Conservation (phyloP, 164 flowering plant genomes). For the Chimonanthus praecox region DNA sequence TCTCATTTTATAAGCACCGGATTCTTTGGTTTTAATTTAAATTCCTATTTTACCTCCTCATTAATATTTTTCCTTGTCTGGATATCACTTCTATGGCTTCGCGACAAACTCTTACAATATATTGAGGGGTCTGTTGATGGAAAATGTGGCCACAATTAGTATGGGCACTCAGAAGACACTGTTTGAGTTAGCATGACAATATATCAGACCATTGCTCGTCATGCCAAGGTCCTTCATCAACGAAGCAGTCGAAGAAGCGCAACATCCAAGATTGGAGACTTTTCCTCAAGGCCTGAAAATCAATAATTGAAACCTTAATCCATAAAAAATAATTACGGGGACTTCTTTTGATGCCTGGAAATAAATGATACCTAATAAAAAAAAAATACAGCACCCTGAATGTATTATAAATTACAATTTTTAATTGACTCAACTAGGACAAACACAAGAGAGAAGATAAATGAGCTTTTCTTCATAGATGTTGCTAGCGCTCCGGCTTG, state of each 20-base stretch:
- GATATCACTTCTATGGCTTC: neutral
- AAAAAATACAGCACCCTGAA: too few relatives aligned
- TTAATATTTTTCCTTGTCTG: too few relatives aligned
- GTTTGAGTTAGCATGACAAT: neutral
- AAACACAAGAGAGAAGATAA: neutral
- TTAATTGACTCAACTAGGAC: neutral
- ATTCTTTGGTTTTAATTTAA: too few relatives aligned
- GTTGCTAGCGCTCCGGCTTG: too few relatives aligned
- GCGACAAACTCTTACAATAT: neutral
- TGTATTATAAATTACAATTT: neutral
- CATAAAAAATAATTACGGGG: neutral
- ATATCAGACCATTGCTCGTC: neutral
- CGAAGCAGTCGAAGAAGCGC: constrained; percentile 70
- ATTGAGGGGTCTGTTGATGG: neutral
- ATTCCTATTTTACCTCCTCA: too few relatives aligned
- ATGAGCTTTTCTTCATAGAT: neutral
- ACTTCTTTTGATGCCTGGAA: neutral
- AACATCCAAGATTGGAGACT: constrained; percentile 62
- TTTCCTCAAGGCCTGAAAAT: constrained; percentile 65
- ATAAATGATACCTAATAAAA: neutral
- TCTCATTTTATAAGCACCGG: too few relatives aligned
- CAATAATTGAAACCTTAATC: neutral
- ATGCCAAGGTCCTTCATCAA: constrained; percentile 87
- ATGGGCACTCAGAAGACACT: neutral
- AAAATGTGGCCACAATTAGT: neutral